phyloP scores from a whole-genome alignment of 1,139 yeast genomes.

The Yamadazyma trypodendri region DNA sequence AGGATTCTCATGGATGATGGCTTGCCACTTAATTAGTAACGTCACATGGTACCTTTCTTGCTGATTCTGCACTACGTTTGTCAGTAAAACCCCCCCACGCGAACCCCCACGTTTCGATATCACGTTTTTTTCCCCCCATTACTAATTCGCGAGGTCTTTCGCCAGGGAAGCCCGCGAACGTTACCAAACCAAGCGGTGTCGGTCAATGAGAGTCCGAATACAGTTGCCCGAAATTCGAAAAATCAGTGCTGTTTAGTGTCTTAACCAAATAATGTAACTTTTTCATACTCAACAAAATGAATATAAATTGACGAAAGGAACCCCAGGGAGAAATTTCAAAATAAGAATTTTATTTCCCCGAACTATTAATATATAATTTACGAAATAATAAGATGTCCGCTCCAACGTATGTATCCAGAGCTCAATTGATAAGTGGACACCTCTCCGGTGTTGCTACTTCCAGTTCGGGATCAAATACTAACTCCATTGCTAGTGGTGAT shows the following conservation, averaged over 20 bases:
- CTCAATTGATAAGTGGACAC: conserved; percentile 3
- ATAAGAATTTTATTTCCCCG: background rate
- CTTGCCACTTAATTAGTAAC: no score
- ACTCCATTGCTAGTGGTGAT: conserved; percentile 67
- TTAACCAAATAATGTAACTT: background rate
- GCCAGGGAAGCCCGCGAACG: background rate
- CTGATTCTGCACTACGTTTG: no score
- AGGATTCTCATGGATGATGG: no score
- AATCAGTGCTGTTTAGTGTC: background rate
- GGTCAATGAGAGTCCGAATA: conserved; percentile 2
- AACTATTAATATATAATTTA: background rate
- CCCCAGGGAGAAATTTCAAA: conserved; percentile 3
- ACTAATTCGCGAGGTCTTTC: background rate
- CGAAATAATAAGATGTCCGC: conserved; percentile 4
- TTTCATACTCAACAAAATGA: conserved; percentile 2
- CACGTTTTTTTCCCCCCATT: background rate
- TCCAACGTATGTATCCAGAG: conserved; percentile 6
- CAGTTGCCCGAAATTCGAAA: conserved; percentile 2
- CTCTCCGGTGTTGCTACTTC: conserved; percentile 1
- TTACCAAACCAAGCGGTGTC: conserved; percentile 1
- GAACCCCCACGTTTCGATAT: background rate
- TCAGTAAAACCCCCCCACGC: background rate
- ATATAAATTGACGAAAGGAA: conserved; percentile 4
- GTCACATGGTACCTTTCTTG: background rate
- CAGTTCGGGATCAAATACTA: conserved; percentile 18